Conservation (phyloP, 495 filamentous ascomycete species). For the Neurospora sp. region DNA sequence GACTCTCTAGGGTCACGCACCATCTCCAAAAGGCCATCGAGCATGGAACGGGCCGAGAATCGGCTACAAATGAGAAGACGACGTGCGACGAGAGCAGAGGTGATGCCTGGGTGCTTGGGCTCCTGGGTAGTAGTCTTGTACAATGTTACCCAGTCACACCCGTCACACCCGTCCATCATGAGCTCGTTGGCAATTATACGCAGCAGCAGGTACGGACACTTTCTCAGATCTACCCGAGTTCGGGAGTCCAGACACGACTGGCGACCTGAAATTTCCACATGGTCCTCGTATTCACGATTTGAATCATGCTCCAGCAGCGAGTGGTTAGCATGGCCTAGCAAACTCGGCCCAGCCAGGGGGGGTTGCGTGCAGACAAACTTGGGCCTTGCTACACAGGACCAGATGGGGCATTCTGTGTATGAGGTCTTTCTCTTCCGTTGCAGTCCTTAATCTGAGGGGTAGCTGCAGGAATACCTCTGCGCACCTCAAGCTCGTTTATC, state of each 20-base stretch:
- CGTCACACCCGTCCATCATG: background rate
- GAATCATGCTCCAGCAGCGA: background rate
- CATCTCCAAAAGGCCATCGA: background rate
- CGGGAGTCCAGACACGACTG: background rate
- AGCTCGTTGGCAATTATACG: background rate
- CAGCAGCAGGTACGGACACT: background rate
- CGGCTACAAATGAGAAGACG: background rate
- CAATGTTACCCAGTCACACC: background rate
- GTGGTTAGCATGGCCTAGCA: background rate
- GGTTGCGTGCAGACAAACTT: background rate
- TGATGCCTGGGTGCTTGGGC: background rate
- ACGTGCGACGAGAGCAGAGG: background rate
- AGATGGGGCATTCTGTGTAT: background rate
- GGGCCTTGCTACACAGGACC: background rate
- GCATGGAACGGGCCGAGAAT: background rate
- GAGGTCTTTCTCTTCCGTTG: background rate
- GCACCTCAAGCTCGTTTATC: background rate
- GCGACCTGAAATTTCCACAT: background rate
- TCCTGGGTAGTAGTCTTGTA: background rate
- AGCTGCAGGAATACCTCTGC: constrained; percentile 1
- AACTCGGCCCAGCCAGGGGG: background rate
- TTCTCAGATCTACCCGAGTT: background rate
- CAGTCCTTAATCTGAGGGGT: constrained; percentile 15
- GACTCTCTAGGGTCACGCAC: background rate
- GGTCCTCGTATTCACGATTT: background rate